Conservation (phyloP, 371 early-diverging fungal genomes). For the Mucor ambiguus region DNA sequence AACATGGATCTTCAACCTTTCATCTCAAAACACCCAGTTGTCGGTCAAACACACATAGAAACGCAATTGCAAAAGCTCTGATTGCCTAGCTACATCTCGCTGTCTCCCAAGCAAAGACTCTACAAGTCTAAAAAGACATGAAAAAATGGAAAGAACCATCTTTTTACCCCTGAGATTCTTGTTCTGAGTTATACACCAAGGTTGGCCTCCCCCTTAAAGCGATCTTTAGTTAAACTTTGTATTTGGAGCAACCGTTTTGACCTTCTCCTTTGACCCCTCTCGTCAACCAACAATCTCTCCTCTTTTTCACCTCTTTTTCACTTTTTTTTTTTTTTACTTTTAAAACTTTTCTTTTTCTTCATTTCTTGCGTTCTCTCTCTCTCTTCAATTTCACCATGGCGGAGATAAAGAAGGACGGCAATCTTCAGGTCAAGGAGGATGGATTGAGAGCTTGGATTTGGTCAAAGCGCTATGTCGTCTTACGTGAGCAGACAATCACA, state of each 20-base stretch:
- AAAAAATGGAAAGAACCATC: too few species aligned
- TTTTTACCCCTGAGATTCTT: conserved; percentile 4
- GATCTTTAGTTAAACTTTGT: background rate
- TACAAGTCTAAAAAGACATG: background rate
- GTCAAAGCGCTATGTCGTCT: conserved; percentile 85
- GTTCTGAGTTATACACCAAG: background rate
- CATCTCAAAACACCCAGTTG: too few species aligned
- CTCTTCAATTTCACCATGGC: conserved; percentile 25
- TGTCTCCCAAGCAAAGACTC: background rate
- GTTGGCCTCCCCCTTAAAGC: background rate
- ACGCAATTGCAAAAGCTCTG: background rate
- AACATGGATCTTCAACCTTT: background rate
- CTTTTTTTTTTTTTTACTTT: background rate
- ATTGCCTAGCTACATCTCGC: background rate
- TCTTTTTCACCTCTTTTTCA: background rate
- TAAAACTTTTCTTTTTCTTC: background rate
- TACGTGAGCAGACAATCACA: conserved; percentile 80
- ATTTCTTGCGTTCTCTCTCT: background rate
- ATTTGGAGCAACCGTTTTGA: background rate
- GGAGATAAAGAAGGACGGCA: conserved; percentile 65
- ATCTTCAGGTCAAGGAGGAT: conserved; percentile 75
- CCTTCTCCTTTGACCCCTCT: conserved; percentile 4
- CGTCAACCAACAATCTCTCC: background rate
- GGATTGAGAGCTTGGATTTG: conserved; percentile 79
- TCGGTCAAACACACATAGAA: background rate